These are phyloP conservation scores for Cercophora samala DNA, from an alignment of 495 filamentous ascomycete genomes.

Conservation along the genomic window DNA sequence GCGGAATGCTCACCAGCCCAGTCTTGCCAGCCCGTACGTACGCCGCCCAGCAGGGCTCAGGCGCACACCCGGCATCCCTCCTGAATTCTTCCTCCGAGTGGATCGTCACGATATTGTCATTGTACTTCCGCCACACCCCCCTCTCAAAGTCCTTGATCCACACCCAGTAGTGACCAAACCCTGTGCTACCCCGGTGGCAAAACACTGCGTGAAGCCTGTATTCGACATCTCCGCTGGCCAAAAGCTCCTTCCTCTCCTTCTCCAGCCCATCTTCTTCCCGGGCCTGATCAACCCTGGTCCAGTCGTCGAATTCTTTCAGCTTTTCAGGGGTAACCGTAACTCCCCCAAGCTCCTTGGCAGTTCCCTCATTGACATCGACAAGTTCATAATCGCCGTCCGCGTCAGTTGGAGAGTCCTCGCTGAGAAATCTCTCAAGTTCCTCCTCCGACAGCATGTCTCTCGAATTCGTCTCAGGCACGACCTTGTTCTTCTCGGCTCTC, in stretches of 20 bases:
- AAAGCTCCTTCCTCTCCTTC: constrained; percentile 58
- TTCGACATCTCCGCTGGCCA: constrained; percentile 52
- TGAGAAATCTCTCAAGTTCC: neutral
- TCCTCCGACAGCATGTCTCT: neutral
- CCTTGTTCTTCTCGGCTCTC: constrained; percentile 27
- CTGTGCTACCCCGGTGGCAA: constrained; percentile 68
- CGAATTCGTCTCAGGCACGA: neutral
- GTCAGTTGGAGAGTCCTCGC: neutral
- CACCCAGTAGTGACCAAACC: constrained; percentile 91
- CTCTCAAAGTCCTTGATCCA: constrained; percentile 87
- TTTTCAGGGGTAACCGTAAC: neutral
- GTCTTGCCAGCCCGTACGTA: neutral
- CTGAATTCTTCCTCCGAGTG: neutral
- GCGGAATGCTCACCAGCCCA: neutral
- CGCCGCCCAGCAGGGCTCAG: neutral
- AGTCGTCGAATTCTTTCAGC: constrained; percentile 8
- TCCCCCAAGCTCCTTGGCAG: neutral
- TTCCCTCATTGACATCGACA: neutral
- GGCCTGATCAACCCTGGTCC: constrained; percentile 15
- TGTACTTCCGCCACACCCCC: constrained; percentile 87
- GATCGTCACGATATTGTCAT: constrained; percentile 69
- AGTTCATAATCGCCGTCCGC: neutral
- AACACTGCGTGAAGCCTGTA: constrained; percentile 92
- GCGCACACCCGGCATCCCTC: neutral
- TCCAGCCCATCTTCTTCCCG: constrained; percentile 13